These are phyloP conservation scores for Penicillium fuscoglaucum DNA, from an alignment of 2,329 filamentous ascomycete species.

Conservation along the genomic window DNA sequence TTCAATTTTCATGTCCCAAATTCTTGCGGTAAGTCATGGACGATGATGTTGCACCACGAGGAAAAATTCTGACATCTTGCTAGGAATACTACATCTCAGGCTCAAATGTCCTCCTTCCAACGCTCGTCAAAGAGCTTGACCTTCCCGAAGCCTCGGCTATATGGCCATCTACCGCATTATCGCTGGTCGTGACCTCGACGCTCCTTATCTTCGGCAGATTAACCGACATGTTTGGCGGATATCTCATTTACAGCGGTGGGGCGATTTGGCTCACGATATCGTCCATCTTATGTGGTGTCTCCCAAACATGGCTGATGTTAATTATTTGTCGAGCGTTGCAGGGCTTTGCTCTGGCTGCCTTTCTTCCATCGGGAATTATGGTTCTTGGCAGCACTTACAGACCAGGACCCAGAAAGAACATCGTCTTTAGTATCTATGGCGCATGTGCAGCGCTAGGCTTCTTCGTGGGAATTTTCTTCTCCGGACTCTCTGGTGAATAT, in stretches of 20 bases:
- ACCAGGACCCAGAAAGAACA: slow-evolving; percentile 67
- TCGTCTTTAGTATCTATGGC: slow-evolving; percentile 63
- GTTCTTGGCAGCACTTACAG: slow-evolving; percentile 65
- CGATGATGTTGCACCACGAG: neutral
- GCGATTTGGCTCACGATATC: slow-evolving; percentile 65
- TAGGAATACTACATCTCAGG: slow-evolving; percentile 76
- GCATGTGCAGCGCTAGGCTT: slow-evolving; percentile 53
- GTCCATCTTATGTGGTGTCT: slow-evolving; percentile 70
- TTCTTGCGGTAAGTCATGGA: slow-evolving; percentile 53
- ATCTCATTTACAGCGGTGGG: slow-evolving; percentile 65
- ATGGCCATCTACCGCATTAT: slow-evolving; percentile 56
- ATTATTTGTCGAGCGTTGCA: slow-evolving; percentile 73
- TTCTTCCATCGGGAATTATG: slow-evolving; percentile 68
- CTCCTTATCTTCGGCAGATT: slow-evolving; percentile 57
- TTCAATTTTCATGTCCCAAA: slow-evolving; percentile 62
- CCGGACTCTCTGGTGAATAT: slow-evolving; percentile 58
- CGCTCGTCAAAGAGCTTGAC: slow-evolving; percentile 59
- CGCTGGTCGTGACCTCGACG: slow-evolving; percentile 50
- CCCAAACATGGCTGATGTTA: slow-evolving; percentile 66
- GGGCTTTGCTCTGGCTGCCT: slow-evolving; percentile 71
- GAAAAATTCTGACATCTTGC: neutral
- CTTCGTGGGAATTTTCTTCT: slow-evolving; percentile 63
- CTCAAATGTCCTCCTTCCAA: slow-evolving; percentile 69
- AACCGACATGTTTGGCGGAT: slow-evolving; percentile 62
- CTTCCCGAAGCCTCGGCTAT: slow-evolving; percentile 66